Evolutionary conservation across 257 asterid species (phyloP).

Genomic region (Linderniella brevidens): DNA sequence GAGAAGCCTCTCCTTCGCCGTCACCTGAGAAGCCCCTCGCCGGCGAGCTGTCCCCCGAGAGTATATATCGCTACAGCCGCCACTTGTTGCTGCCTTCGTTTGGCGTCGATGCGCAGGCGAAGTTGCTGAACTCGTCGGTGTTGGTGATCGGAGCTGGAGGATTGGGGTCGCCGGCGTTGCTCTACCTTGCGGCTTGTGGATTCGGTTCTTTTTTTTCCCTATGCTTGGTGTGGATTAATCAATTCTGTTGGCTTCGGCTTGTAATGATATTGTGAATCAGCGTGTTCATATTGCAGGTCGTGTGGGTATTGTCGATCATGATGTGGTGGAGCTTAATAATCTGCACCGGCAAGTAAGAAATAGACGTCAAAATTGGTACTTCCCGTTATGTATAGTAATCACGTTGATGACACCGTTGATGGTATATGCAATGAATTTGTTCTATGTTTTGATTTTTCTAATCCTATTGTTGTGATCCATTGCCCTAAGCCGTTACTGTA

Average conservation of each 20-base stretch:
- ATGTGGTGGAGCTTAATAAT: conserved; percentile 91
- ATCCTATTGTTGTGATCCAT: too few relatives aligned
- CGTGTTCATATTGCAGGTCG: conserved; percentile 34
- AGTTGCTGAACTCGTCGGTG: conserved; percentile 62
- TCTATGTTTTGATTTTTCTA: not conserved
- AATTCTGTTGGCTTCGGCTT: conserved; percentile 7
- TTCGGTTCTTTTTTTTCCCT: conserved; percentile 10
- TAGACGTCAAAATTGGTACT: not conserved
- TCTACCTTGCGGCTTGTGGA: conserved; percentile 87
- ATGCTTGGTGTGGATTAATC: not conserved
- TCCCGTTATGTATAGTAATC: not conserved
- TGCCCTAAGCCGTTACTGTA: not conserved
- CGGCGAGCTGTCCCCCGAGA: conserved; percentile 41
- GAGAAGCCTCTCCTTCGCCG: not conserved
- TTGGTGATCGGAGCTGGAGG: conserved; percentile 99
- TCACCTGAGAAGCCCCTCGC: conserved; percentile 9
- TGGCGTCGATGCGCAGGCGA: conserved; percentile 65
- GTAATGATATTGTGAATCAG: conserved; percentile 4
- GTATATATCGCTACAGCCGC: conserved; percentile 84
- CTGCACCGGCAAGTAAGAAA: conserved; percentile 76
- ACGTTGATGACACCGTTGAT: not conserved
- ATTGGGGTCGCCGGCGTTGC: conserved; percentile 81
- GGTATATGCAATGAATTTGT: not conserved
- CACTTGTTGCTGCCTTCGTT: conserved; percentile 86
- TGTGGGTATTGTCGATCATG: conserved; percentile 92